Percentiles rank a stretch among this genome's conserved stretches.
These are phyloP conservation scores for Tetracentron sinense DNA, from an alignment of 164 flowering plant genomes.

Conservation along the genomic window DNA sequence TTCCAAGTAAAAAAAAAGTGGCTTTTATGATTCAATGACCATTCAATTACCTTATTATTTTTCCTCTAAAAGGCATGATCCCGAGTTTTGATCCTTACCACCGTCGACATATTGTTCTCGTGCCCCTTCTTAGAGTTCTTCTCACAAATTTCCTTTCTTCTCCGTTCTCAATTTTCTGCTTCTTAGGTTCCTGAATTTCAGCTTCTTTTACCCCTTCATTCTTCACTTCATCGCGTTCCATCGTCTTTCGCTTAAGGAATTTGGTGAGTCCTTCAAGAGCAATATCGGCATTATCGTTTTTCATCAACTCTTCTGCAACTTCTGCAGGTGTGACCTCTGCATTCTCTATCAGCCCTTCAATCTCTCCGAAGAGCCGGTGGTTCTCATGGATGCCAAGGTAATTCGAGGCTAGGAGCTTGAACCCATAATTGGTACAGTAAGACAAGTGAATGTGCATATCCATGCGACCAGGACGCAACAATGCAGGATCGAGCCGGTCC, in stretches of 20 bases:
- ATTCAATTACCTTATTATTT: no score
- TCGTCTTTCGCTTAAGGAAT: conserved; percentile 2
- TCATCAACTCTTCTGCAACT: conserved; percentile 30
- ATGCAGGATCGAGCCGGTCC: conserved; percentile 36
- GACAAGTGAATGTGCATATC: conserved; percentile 43
- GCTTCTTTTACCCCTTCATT: no score
- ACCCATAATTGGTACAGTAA: conserved; percentile 14
- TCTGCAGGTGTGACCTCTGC: conserved; percentile 26
- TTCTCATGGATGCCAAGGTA: conserved; percentile 9
- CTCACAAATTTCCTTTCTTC: no score
- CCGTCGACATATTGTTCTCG: no score
- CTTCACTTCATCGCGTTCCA: no score
- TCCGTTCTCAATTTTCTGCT: no score
- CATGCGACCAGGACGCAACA: conserved; percentile 46
- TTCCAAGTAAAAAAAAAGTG: no score
- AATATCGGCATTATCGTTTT: conserved; percentile 10
- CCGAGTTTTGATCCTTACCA: no score
- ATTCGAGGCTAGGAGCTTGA: conserved; percentile 21
- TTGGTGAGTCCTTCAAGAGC: conserved; percentile 13
- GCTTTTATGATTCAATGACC: no score
- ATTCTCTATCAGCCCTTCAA: conserved; percentile 8
- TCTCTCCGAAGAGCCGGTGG: not conserved
- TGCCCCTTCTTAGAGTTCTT: no score
- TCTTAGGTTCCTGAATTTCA: no score
- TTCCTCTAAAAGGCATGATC: no score